Base-by-base conservation (phyloP, 495 filamentous ascomycete genomes). In the Daldinia childiae region DNA sequence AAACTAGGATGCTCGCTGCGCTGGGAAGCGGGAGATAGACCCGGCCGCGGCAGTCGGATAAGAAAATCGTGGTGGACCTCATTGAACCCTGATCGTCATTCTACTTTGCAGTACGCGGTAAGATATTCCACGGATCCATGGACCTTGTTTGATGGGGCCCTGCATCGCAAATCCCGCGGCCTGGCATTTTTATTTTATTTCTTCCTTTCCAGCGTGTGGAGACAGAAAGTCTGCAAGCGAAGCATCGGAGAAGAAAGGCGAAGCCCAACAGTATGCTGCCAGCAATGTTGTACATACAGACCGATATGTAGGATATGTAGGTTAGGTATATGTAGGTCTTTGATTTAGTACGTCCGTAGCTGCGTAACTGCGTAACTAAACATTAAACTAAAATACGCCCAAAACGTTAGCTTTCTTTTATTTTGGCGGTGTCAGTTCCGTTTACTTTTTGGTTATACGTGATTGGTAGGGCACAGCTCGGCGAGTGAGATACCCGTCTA, bases 31-130 rank as follows among this genome's bases (percentile, higher is more conserved):
- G 71, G 71, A 73, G 71, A 73, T 66, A 34, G 65, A 69, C 71
- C 71, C 71, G 71, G 62, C 71, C 71, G 71, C 71, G 71, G 71
- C 66, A 73, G 61, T 69, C 71, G 71, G 71, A 63, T 69, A 73
- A 57, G 29, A 65, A 21, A 56, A 36, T 56, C 64, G 59, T 57
- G 57, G 27, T 66, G 64, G 65, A 61, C 50, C 62, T 32, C 66
- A 43, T 60, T 43, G 71, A 73, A 73, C 71, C 71, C 71, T 73
- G 71, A 73, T 73, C 71, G 66, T 73, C 70, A 69, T 69, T 36
- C n/a, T 68, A 54, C 9, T 48, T 48, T 48, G 17, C 43, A 21
- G 50, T 30, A 29, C 50, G 27, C 50, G 50, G 50, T 54, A 54
- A n/a, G 50, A 30, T 30, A 54, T 59, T 55, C 65, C 61, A 73